Evolutionary conservation across 768 basidiomycete genomes (phyloP).

Genomic region (Suillus sp.): DNA sequence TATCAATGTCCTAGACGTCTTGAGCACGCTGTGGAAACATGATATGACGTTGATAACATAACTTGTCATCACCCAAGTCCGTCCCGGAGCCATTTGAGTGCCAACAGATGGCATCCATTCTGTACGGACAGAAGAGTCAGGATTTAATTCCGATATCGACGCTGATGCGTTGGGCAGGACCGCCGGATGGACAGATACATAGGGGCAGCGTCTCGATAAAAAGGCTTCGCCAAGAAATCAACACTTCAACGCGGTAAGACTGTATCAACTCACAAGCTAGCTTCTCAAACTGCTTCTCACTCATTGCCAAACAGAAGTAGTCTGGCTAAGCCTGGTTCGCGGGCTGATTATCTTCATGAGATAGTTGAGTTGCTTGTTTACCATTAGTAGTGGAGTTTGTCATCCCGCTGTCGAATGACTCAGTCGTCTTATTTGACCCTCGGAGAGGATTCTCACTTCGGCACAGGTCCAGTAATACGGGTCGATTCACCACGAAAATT

Average conservation of each 20-base stretch:
- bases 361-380: not conserved
- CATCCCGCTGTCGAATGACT: not conserved
- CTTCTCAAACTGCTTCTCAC: constrained; percentile 1
- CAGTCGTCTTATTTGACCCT: not conserved
- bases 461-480: not conserved
- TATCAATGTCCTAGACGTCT: not conserved
- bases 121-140: not conserved
- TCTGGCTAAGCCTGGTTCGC: not conserved
- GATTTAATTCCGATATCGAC: not conserved
- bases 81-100: not conserved
- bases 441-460: not conserved
- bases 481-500: not conserved
- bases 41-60: not conserved
- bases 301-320: not conserved
- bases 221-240: not conserved
- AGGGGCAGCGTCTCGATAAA: not conserved
- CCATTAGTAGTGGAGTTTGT: not conserved
- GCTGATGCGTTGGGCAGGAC: not conserved
- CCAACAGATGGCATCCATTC: no score
- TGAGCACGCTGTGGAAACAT: not conserved
- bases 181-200: not conserved
- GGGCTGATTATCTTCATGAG: not conserved
- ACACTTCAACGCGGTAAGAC: not conserved
- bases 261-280: not conserved
- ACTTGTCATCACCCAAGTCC: not conserved